Percentiles rank a stretch among this genome's conserved stretches.
phyloP scores from a whole-genome alignment of 345 rosid genomes.

The Arabidopsis suecica region DNA sequence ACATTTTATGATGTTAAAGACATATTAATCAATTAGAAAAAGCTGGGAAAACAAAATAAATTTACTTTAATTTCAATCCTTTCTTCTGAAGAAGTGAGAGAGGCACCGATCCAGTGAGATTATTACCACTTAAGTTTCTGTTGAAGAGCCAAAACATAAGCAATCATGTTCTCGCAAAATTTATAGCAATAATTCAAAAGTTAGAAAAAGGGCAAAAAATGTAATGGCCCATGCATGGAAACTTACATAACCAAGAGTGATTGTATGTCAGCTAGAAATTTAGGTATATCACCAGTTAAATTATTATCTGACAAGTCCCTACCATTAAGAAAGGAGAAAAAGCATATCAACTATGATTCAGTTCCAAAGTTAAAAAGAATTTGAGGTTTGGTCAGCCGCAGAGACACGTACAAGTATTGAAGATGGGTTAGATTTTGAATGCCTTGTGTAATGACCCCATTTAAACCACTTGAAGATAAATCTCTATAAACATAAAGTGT shows the following conservation, averaged over 20 bases:
- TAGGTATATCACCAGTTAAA: conserved; percentile 53
- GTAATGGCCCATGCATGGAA: not conserved
- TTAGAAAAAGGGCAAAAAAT: not conserved
- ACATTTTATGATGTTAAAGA: conserved; percentile 11
- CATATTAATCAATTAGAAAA: not conserved
- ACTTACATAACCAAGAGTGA: conserved; percentile 56
- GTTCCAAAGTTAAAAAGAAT: not conserved
- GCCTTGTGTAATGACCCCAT: conserved; percentile 30
- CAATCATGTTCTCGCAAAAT: not conserved
- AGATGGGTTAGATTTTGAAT: conserved; percentile 44
- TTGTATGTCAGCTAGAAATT: conserved; percentile 48
- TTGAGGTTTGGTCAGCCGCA: not conserved
- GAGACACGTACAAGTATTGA: conserved; percentile 47
- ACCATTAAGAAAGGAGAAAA: not conserved
- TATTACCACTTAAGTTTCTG: conserved; percentile 52
- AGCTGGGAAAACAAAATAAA: too few species aligned
- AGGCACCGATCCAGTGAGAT: conserved; percentile 52
- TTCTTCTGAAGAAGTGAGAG: conserved; percentile 47
- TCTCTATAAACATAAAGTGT: conserved; percentile 28
- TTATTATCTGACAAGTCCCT: conserved; percentile 35
- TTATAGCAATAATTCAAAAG: not conserved
- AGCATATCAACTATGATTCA: not conserved
- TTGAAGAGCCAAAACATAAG: not conserved
- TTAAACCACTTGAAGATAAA: conserved; percentile 50
- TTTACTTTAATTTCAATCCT: conserved; percentile 33